These are phyloP conservation scores for Taxawa tesnikishii DNA, from an alignment of 2,329 filamentous ascomycete species.

Conservation along the genomic window DNA sequence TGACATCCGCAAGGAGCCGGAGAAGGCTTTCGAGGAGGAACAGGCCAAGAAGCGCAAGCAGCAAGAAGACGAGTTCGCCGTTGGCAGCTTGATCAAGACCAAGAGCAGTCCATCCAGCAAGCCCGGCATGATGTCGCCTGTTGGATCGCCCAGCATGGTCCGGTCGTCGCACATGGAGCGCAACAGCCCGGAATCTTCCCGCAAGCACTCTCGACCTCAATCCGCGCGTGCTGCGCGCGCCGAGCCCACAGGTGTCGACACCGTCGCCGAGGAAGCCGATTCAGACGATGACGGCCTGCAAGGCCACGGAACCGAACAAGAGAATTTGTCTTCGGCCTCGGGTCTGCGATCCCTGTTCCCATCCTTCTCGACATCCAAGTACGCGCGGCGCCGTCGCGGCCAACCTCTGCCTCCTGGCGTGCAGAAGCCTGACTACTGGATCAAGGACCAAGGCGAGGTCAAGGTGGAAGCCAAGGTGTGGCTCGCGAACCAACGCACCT, in stretches of 20 bases:
- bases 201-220: constrained; percentile 2
- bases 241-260: constrained; percentile 17
- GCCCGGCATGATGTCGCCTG: constrained; percentile 43
- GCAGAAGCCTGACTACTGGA: constrained; percentile 71
- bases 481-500: constrained; percentile 96
- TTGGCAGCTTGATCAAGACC: constrained; percentile 65
- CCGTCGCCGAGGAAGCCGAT: constrained; percentile 31
- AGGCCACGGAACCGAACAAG: constrained; percentile 1
- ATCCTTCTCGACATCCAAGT: constrained; percentile 69
- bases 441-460: constrained; percentile 88
- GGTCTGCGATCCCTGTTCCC: constrained; percentile 63
- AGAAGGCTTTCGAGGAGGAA: constrained; percentile 81
- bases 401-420: constrained; percentile 70
- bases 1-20: constrained; percentile 88
- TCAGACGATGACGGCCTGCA: constrained; percentile 36
- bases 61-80: constrained; percentile 76
- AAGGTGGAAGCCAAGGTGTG: constrained; percentile 96
- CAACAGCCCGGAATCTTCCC: constrained; percentile 5
- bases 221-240: constrained; percentile 11
- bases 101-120: constrained; percentile 33
- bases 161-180: constrained; percentile 23
- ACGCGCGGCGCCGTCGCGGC: constrained; percentile 45
- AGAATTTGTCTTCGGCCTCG: constrained; percentile 35
- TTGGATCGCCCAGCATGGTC: constrained; percentile 52
- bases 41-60: constrained; percentile 70